Base-by-base conservation (phyloP, 805 yeast genomes). In the Tetrapisispora arboricola region DNA sequence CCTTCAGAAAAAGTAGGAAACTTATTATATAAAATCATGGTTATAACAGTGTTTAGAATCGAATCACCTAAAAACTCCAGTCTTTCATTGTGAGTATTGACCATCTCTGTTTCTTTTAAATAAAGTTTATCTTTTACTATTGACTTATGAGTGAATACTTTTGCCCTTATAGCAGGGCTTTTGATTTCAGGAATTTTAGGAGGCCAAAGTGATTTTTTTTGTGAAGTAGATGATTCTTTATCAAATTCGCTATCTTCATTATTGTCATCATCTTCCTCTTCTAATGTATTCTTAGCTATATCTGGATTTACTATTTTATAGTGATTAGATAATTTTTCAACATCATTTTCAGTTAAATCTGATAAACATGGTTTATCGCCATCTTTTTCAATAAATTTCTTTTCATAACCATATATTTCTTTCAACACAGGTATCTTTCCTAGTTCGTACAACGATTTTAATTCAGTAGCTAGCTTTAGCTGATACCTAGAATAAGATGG, bases 41-140 rank as follows among this genome's bases (percentile, higher is more conserved):
- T 80, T 40, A 83, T 77, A n/a, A 80, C 66, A 40, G 72, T 73
- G 54, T 84, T 83, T 44, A 90, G 64, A 17, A 86, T 73, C 1
- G 96, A 78, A 63, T 90, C 97, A 13, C 97, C 97, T 33, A 85
- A 65, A 55, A 86, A 90, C 64, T 90, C 97, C 18, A 87, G 66
- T 38, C 96, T 70, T 66, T 88, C 96, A 58, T 90, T 84, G 51
- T 85, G 88, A 2, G 78, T 65, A 39, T 70, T 65, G 20, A 81
- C 65, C 40, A 73, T 65, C 48, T 81, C 90, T 4, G 64, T 59
- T 38, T 71, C 74, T n/a, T 75, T 65, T 36, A 80, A 58, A 48
- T 74, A 75, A 5, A 73, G 58, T 45, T 74, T 73, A 47, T 73
- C 75, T 45, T 79, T 76, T 13, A 80, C 71, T 3, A 75, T 66